phyloP scores from a whole-genome alignment of 768 basidiomycete species.

The Agrocybe pediades region DNA sequence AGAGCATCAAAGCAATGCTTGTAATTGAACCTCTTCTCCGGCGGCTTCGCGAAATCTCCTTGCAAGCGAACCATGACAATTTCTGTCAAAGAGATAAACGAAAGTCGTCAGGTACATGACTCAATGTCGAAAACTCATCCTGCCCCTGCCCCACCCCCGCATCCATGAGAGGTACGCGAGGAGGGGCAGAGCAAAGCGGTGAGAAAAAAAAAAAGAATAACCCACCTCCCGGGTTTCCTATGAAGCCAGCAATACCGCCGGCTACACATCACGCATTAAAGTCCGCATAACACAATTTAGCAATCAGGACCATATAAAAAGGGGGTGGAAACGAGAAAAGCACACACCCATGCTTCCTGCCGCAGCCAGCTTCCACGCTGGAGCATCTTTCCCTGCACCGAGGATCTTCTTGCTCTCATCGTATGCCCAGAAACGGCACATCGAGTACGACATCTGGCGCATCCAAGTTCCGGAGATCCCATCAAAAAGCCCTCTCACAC shows the following conservation, averaged over 20 bases:
- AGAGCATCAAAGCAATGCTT: constrained; percentile 89
- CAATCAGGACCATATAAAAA: not conserved
- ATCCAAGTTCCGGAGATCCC: constrained; percentile 89
- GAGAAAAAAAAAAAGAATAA: constrained; percentile 6
- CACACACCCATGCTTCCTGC: constrained; percentile 86
- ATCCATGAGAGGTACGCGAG: too few relatives aligned
- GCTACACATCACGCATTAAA: constrained; percentile 42
- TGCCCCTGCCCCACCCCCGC: not conserved
- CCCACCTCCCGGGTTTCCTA: constrained; percentile 87
- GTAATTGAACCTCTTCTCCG: constrained; percentile 88
- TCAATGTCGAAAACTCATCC: not conserved
- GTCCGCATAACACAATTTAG: not conserved
- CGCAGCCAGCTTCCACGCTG: constrained; percentile 78
- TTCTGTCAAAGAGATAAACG: constrained; percentile 41
- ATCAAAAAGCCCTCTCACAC: constrained; percentile 75
- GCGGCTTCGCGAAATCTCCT: constrained; percentile 87
- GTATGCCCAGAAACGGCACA: constrained; percentile 95
- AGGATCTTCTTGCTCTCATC: constrained; percentile 74
- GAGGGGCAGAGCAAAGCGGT: too few relatives aligned
- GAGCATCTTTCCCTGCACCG: constrained; percentile 69
- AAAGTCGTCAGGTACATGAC: not conserved
- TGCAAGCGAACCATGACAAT: constrained; percentile 89
- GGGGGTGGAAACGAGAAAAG: not conserved
- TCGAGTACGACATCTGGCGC: constrained; percentile 90
- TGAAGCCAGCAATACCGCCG: constrained; percentile 80